These are phyloP conservation scores for Lentinula edodes DNA, from an alignment of 768 basidiomycete species.

Conservation along the genomic window DNA sequence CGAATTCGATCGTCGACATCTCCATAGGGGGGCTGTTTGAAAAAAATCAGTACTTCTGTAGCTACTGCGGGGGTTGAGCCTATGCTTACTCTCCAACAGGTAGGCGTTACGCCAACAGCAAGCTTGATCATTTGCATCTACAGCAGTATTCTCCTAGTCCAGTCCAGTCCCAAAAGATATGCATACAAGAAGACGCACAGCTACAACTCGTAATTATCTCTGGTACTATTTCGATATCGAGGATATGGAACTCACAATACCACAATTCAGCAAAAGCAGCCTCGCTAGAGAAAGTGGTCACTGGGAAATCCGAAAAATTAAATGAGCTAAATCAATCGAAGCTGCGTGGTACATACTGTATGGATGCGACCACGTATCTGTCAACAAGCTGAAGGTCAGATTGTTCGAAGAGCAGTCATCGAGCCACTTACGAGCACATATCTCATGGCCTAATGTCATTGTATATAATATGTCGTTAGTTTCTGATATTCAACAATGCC, in stretches of 20 bases:
- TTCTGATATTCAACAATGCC: neutral
- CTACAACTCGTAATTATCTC: neutral
- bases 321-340: neutral
- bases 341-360: constrained; percentile 34
- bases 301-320: constrained; percentile 20
- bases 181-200: neutral
- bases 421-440: constrained; percentile 49
- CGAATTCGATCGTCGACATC: constrained; percentile 76
- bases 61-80: neutral
- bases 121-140: constrained; percentile 50
- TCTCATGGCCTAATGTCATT: constrained; percentile 40
- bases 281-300: constrained; percentile 55
- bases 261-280: constrained; percentile 76
- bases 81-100: constrained; percentile 49
- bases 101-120: constrained; percentile 50
- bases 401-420: neutral
- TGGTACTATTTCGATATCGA: neutral
- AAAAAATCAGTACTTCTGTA: neutral
- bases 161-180: neutral
- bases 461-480: neutral
- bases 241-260: constrained; percentile 42
- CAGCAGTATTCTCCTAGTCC: neutral
- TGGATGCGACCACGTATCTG: constrained; percentile 52
- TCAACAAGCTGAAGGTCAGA: neutral
- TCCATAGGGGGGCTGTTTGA: constrained; percentile 51